Base-by-base conservation (phyloP, 306 rosid genomes). In the Malus sieversii region DNA sequence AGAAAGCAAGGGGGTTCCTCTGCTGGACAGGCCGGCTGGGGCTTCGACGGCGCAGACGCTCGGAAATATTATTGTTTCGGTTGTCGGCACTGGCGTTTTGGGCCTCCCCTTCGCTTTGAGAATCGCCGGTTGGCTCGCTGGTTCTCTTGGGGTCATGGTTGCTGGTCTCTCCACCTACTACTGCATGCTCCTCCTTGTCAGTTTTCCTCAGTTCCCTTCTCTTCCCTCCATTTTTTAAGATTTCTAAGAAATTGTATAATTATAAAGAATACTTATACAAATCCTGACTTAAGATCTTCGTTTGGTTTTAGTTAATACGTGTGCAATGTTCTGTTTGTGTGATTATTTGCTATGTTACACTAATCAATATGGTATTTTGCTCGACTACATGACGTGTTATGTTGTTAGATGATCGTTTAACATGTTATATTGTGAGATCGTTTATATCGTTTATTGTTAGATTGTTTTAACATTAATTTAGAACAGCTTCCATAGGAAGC, bases 151-250 rank as follows among this genome's bases (percentile, higher is more conserved):
- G 27, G 84, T 91, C 63, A 38, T 80, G 27, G 12, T 91, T 62
- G 91, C 82, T 33, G 97, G 90, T 69, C 14, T 85, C 53, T 42
- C 88, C 77, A 85, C 91, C 81, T 90, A 79, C 84, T 94, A 90
- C 44, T 91, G 98, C 89, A 91, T 94, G 98, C 91, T 91, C 14
- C 84, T 94, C 4, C 98, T 93, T 75, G 98, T 93, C 13, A 64
- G 94, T 90, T 29, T 57, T 8, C 32, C 30, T 22, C 20, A 57
- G 5, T 78, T 52, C n/a, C 32, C 57, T 27, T 18, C 22, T 29
- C 11, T 12, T 33, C 33, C 14, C 9, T 38, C 42, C 42, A 38
- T 38, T 38, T 38, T 38, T 38, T 0, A 1, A 2, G 7, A 38
- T 38, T 38, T 7, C 0, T 38, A 38, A 38, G 42, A 38, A 38